These are phyloP conservation scores for Juglanconis juglandina DNA, from an alignment of 2,329 filamentous ascomycete species.

Conservation along the genomic window DNA sequence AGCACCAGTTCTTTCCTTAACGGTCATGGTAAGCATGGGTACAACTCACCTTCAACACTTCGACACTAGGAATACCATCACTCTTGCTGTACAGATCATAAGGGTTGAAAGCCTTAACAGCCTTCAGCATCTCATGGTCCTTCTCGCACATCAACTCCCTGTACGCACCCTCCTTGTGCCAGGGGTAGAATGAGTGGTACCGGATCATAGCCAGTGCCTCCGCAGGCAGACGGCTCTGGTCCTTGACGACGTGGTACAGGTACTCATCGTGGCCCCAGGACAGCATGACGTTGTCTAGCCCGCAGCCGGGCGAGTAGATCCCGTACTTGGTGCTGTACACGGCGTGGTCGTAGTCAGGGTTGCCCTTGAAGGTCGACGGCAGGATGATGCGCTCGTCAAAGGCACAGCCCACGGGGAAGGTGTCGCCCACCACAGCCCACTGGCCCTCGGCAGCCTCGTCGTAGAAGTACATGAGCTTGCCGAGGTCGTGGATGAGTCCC, in stretches of 20 bases:
- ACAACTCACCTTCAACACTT: constrained; percentile 65
- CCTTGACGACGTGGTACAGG: constrained; percentile 81
- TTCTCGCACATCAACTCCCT: constrained; percentile 77
- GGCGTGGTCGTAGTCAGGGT: constrained; percentile 69
- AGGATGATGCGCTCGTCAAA: constrained; percentile 79
- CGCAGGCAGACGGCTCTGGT: constrained; percentile 72
- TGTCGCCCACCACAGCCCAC: constrained; percentile 91
- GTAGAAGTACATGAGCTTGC: constrained; percentile 78
- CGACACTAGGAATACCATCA: constrained; percentile 71
- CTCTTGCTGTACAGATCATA: constrained; percentile 93
- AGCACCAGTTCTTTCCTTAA: not conserved
- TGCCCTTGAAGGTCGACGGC: constrained; percentile 70
- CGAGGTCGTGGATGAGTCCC: constrained; percentile 74
- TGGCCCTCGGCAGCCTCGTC: constrained; percentile 68
- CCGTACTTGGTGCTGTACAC: constrained; percentile 74
- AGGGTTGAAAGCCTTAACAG: constrained; percentile 83
- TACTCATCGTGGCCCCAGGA: constrained; percentile 90
- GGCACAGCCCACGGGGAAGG: constrained; percentile 73
- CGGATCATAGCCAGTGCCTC: constrained; percentile 90
- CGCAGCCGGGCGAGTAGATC: constrained; percentile 76
- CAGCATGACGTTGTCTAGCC: constrained; percentile 83
- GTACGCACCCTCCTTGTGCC: constrained; percentile 82
- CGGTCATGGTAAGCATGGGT: not conserved
- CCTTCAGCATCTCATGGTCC: constrained; percentile 74
- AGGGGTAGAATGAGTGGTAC: constrained; percentile 91